Evolutionary conservation across 805 yeast species (phyloP).

Genomic region (Saccharomycopsis javanensis): DNA sequence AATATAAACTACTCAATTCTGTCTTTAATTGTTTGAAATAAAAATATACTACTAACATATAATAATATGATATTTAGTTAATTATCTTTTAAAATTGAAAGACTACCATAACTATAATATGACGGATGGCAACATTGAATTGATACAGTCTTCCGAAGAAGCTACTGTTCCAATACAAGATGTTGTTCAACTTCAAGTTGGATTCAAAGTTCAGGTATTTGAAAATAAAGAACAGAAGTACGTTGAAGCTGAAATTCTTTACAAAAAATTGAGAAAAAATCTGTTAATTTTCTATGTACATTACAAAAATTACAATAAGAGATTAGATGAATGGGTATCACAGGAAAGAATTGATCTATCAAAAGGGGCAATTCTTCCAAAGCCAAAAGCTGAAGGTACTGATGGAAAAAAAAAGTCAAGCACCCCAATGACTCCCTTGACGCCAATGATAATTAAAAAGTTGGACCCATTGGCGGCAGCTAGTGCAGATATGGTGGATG

Average conservation of each 20-base stretch:
- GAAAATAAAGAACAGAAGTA: conserved; percentile 63
- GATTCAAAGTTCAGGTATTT: conserved; percentile 72
- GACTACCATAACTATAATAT: not conserved
- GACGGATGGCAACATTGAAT: not conserved
- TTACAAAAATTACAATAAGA: conserved; percentile 87
- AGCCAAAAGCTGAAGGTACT: conserved; percentile 39
- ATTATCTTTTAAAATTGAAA: too few relatives aligned
- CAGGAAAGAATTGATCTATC: conserved; percentile 60
- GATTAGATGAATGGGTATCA: conserved; percentile 92
- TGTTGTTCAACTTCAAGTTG: conserved; percentile 28
- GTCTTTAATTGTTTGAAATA: too few relatives aligned
- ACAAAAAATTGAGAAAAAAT: conserved; percentile 65
- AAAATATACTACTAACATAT: too few relatives aligned
- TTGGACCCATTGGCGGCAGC: conserved; percentile 12
- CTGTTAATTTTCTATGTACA: conserved; percentile 83
- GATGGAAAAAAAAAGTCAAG: conserved; percentile 32
- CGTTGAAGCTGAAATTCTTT: conserved; percentile 77
- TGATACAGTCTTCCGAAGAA: not conserved
- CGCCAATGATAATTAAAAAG: conserved; percentile 26
- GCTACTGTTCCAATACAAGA: not conserved
- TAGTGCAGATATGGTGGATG: not conserved
- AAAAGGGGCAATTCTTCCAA: conserved; percentile 62
- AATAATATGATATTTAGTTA: too few relatives aligned
- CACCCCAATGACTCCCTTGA: conserved; percentile 18
- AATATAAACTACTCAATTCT: not conserved